These are phyloP conservation scores for Collybiopsis confluens DNA, from an alignment of 768 basidiomycete species.

Conservation along the genomic window DNA sequence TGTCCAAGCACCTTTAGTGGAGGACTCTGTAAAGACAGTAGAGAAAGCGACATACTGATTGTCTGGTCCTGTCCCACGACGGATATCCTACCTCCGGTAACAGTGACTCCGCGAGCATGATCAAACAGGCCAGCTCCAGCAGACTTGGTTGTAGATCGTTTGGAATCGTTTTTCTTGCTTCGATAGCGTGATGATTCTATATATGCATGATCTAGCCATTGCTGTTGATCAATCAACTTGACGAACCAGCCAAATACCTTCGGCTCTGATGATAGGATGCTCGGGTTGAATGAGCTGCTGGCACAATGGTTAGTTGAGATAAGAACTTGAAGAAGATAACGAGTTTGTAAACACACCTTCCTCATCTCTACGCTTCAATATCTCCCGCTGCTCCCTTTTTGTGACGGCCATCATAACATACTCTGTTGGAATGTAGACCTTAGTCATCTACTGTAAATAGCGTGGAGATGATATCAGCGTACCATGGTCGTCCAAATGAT, in stretches of 20 bases:
- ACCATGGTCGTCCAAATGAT: too few relatives aligned
- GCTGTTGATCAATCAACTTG: too few relatives aligned
- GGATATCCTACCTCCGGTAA: not conserved
- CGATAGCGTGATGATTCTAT: too few relatives aligned
- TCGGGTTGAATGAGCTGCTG: too few relatives aligned
- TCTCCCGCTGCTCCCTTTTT: not conserved
- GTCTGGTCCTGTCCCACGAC: not conserved
- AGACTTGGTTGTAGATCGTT: not conserved
- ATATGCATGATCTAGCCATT: too few relatives aligned
- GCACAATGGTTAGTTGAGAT: too few relatives aligned
- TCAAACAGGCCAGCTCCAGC: not conserved
- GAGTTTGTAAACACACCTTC: not conserved
- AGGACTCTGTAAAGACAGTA: too few relatives aligned
- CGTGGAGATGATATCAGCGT: too few relatives aligned
- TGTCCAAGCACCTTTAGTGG: not conserved
- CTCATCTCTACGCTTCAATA: not conserved
- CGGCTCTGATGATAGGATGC: too few relatives aligned
- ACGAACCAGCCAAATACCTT: too few relatives aligned
- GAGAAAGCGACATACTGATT: not conserved
- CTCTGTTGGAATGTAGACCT: not conserved
- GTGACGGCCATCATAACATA: not conserved
- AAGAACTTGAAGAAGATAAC: too few relatives aligned
- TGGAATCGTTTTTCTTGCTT: too few relatives aligned
- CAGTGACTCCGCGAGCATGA: not conserved
- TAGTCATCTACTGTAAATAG: not conserved